Evolutionary conservation across 2,329 filamentous ascomycete genomes (phyloP).

Genomic region (Rasamsonia emersonii): DNA sequence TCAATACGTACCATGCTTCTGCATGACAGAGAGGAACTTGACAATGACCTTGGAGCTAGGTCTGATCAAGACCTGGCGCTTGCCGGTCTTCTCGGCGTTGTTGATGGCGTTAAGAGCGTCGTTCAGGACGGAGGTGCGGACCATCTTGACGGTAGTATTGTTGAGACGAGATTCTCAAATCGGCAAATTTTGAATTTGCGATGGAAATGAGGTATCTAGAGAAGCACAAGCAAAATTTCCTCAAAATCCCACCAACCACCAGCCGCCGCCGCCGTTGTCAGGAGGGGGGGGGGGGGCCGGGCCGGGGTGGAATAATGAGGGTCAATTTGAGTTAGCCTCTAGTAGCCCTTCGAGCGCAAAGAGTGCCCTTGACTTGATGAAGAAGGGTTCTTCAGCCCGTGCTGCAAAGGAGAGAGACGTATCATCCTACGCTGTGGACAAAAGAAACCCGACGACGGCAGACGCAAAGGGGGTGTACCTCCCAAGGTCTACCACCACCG

Average conservation of each 20-base stretch:
- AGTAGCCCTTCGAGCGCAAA: constrained; percentile 57
- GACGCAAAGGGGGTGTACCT: no score
- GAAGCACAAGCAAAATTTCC: neutral
- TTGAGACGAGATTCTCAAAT: constrained; percentile 44
- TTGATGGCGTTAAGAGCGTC: constrained; percentile 99
- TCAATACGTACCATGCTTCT: constrained; percentile 84
- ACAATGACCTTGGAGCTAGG: constrained; percentile 99
- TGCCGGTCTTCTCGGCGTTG: constrained; percentile 99
- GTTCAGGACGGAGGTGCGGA: constrained; percentile 98
- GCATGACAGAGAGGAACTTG: constrained; percentile 99
- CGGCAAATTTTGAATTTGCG: constrained; percentile 18
- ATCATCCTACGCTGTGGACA: constrained; percentile 24
- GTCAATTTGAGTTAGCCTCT: constrained; percentile 48
- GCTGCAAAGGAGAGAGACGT: constrained; percentile 35
- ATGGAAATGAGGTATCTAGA: constrained; percentile 54
- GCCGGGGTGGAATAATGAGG: neutral
- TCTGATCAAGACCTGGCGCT: constrained; percentile 97
- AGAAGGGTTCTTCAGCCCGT: constrained; percentile 63
- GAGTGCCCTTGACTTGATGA: constrained; percentile 50
- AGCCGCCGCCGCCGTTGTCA: no score
- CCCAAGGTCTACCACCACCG: no score
- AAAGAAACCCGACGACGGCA: no score
- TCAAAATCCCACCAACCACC: constrained; percentile 4
- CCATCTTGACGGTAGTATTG: constrained; percentile 71
- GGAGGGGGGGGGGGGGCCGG: no score